Evolutionary conservation across 345 rosid species (phyloP).

Genomic region (Cardamine occulta): DNA sequence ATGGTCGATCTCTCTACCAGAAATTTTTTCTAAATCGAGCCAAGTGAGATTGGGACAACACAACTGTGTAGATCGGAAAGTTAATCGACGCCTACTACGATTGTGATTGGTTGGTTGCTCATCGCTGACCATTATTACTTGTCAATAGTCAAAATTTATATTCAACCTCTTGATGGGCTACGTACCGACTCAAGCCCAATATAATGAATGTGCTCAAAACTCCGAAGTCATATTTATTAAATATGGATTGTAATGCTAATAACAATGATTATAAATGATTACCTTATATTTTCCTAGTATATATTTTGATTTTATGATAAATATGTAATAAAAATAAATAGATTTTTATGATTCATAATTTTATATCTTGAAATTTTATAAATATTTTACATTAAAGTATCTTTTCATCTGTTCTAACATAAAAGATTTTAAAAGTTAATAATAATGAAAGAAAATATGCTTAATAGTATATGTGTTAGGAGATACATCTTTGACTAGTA

Average conservation of each 20-base stretch:
- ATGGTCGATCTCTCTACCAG: conserved; percentile 36
- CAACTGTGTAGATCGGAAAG: conserved; percentile 27
- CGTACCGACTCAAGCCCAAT: conserved; percentile 13
- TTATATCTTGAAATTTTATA: no score
- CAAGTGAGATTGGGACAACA: conserved; percentile 22
- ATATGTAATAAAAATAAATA: background rate
- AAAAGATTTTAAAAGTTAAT: background rate
- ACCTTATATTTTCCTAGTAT: background rate
- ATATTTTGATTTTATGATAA: background rate
- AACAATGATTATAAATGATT: background rate
- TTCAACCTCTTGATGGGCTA: conserved; percentile 37
- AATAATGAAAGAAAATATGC: background rate
- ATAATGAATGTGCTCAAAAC: background rate
- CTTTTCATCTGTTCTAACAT: no score
- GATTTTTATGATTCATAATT: background rate
- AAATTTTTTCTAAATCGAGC: background rate
- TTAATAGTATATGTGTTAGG: background rate
- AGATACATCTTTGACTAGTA: background rate
- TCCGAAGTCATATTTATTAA: background rate
- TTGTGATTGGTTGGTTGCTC: conserved; percentile 34
- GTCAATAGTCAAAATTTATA: conserved; percentile 4
- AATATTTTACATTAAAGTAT: no score
- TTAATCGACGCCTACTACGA: conserved; percentile 18
- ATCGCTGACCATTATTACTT: conserved; percentile 27
- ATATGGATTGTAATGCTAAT: background rate